Percentiles rank a stretch among this genome's conserved stretches.
Conservation (phyloP, 345 rosid species). For the Eutrema yunnanense region DNA sequence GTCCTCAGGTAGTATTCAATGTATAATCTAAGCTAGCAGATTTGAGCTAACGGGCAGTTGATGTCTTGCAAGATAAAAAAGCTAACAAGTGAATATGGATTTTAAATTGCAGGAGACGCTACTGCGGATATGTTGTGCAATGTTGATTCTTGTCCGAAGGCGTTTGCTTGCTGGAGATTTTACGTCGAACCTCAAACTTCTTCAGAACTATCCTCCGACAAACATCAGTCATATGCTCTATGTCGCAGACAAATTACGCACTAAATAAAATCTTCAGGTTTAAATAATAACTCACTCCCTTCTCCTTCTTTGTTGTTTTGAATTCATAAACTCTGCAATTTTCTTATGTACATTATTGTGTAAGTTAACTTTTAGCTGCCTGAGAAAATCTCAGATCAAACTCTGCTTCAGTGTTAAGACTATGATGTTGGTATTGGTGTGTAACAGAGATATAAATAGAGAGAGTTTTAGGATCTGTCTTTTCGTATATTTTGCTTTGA, state of each 20-base stretch:
- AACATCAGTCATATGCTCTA: conserved; percentile 53
- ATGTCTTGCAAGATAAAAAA: background rate
- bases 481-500: background rate
- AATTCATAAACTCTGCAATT: conserved; percentile 4
- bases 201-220: conserved; percentile 76
- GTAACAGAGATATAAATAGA: conserved; percentile 7
- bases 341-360: conserved; percentile 26
- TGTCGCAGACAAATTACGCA: conserved; percentile 31
- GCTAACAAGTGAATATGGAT: background rate
- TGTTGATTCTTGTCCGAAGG: conserved; percentile 36
- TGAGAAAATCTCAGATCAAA: conserved; percentile 15
- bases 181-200: conserved; percentile 76
- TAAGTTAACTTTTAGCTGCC: background rate
- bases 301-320: background rate
- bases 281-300: background rate
- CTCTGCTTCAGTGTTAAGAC: background rate
- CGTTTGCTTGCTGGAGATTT: conserved; percentile 66
- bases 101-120: conserved; percentile 20
- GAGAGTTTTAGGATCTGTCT: conserved; percentile 6
- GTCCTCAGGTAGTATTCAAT: conserved; percentile 65
- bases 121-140: conserved; percentile 29
- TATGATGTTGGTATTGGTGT: conserved; percentile 7
- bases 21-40: background rate
- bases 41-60: background rate
- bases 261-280: conserved; percentile 8